These are phyloP conservation scores for Phlebiopsis gigantea DNA, from an alignment of 768 basidiomycete genomes.

Conservation along the genomic window DNA sequence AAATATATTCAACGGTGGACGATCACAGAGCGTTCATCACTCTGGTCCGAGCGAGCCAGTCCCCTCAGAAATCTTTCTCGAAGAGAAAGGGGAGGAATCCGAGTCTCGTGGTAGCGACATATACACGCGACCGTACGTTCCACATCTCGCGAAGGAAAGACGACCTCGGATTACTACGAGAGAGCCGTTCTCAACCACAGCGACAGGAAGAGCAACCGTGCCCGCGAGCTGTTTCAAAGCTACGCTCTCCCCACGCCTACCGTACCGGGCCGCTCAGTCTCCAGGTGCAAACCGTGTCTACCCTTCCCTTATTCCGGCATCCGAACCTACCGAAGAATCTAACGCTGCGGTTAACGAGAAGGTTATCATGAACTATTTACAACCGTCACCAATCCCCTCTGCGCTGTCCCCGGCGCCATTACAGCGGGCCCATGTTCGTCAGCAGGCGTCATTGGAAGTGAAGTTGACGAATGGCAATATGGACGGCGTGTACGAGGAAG, in stretches of 20 bases:
- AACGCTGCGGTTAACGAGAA: constrained; percentile 18
- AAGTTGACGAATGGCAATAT: neutral
- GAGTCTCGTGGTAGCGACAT: neutral
- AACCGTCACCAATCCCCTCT: constrained; percentile 21
- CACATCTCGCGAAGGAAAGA: neutral
- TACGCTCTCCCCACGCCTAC: constrained; percentile 3
- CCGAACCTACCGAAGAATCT: neutral
- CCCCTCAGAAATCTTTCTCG: neutral
- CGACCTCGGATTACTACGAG: neutral
- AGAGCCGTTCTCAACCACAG: neutral
- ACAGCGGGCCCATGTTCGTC: neutral
- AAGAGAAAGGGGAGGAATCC: neutral
- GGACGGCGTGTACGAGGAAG: neutral
- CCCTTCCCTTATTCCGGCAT: neutral
- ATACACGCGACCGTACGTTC: constrained; percentile 7
- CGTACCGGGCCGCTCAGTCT: neutral
- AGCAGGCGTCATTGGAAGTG: neutral
- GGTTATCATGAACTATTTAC: constrained; percentile 20
- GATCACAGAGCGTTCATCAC: neutral
- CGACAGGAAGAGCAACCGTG: neutral
- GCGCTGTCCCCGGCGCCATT: constrained; percentile 1
- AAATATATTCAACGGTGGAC: neutral
- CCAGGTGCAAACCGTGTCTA: neutral
- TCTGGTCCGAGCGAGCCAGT: neutral
- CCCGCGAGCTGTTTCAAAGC: neutral